Evolutionary conservation across 257 asterid species (phyloP).

Genomic region (Agastache rugosa): DNA sequence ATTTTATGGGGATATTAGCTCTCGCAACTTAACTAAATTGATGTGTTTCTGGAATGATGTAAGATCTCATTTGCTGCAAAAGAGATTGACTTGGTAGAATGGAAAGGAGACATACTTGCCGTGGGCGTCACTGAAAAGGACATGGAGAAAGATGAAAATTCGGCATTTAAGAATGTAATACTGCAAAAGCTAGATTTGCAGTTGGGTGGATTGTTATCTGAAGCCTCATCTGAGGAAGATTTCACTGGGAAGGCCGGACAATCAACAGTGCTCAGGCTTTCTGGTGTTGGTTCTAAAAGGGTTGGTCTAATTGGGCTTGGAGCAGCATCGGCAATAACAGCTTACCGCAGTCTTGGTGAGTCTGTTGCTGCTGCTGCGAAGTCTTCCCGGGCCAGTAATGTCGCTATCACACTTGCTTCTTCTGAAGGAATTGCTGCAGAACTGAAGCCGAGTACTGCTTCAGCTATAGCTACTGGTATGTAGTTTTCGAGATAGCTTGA

Average conservation of each 20-base stretch:
- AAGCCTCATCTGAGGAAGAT: conserved; percentile 83
- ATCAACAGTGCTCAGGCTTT: conserved; percentile 77
- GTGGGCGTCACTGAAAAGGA: conserved; percentile 90
- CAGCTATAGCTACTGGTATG: conserved; percentile 84
- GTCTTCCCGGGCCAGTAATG: conserved; percentile 70
- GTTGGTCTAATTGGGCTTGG: conserved; percentile 88
- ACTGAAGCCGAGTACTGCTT: conserved; percentile 68
- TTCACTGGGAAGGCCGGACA: conserved; percentile 92
- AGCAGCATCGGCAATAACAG: conserved; percentile 52
- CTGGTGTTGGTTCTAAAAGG: conserved; percentile 82
- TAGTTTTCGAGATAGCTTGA: not conserved
- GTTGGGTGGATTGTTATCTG: conserved; percentile 79
- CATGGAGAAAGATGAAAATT: conserved; percentile 75
- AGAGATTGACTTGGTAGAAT: conserved; percentile 81
- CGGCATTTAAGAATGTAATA: conserved; percentile 66
- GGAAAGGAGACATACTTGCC: conserved; percentile 98
- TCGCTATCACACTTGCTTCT: conserved; percentile 88
- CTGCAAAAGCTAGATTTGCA: conserved; percentile 78
- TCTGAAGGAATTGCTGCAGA: conserved; percentile 62
- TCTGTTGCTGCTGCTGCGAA: conserved; percentile 91
- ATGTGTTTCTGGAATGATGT: conserved; percentile 26
- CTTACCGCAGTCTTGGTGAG: conserved; percentile 89
- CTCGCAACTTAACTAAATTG: conserved; percentile 24
- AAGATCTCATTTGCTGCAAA: conserved; percentile 87
- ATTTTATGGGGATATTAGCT: not conserved